phyloP scores from a whole-genome alignment of 2,329 filamentous ascomycete genomes.

The Corinectria fuckeliana region DNA sequence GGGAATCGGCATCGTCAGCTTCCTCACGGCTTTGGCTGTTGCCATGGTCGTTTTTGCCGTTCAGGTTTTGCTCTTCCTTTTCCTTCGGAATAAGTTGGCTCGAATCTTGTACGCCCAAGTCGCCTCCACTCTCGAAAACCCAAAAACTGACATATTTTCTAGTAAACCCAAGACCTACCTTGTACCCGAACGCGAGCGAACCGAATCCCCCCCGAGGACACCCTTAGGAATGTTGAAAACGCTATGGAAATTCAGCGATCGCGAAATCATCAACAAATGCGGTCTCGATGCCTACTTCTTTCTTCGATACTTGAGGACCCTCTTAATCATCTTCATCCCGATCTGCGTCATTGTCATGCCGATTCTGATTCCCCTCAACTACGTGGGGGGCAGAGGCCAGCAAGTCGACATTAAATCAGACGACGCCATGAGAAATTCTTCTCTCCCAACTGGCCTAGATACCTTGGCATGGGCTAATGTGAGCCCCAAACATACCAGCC shows the following conservation, averaged over 20 bases:
- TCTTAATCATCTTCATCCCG: slow-evolving; percentile 91
- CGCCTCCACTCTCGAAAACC: background rate
- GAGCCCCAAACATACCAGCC: slow-evolving; percentile 64
- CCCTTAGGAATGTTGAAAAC: slow-evolving; percentile 59
- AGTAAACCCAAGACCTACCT: slow-evolving; percentile 86
- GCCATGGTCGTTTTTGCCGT: slow-evolving; percentile 68
- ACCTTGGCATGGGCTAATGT: slow-evolving; percentile 89
- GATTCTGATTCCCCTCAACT: slow-evolving; percentile 86
- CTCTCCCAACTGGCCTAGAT: slow-evolving; percentile 69
- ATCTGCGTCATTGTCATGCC: slow-evolving; percentile 80
- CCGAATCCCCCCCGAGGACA: slow-evolving; percentile 70
- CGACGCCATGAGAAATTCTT: slow-evolving; percentile 33
- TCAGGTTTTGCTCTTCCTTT: slow-evolving; percentile 72
- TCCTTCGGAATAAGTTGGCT: slow-evolving; percentile 78
- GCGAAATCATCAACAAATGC: slow-evolving; percentile 92
- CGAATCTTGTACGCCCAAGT: slow-evolving; percentile 75
- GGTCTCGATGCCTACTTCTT: slow-evolving; percentile 98
- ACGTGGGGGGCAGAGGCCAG: slow-evolving; percentile 70
- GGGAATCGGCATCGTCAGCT: slow-evolving; percentile 51
- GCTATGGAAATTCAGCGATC: slow-evolving; percentile 72
- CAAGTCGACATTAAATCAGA: slow-evolving; percentile 51
- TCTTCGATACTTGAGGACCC: slow-evolving; percentile 77
- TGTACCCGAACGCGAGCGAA: slow-evolving; percentile 83
- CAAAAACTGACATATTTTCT: slow-evolving; percentile 9
- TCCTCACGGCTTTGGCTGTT: slow-evolving; percentile 69